Evolutionary conservation across 176 grass and related monocot species (phyloP).

Genomic region (Triticum monococcum): DNA sequence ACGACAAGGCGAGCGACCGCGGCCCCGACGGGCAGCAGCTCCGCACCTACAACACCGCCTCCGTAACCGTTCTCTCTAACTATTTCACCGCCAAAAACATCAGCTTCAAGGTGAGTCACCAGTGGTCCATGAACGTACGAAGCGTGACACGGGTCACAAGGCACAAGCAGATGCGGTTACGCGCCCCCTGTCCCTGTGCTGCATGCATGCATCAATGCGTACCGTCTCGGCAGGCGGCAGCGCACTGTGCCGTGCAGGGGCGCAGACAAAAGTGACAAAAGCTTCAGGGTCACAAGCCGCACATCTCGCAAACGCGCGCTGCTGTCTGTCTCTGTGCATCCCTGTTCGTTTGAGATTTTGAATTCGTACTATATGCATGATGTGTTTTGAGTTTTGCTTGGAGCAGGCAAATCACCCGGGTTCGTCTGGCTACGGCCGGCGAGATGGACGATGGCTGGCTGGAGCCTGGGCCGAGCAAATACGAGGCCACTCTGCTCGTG

Average conservation of each 20-base stretch:
- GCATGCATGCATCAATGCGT: neutral
- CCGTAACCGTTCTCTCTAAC: slow-evolving; percentile 88
- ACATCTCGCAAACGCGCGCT: neutral
- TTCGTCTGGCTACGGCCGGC: slow-evolving; percentile 3
- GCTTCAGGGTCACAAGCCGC: slow-evolving; percentile 31
- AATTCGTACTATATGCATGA: neutral
- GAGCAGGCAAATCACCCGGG: neutral
- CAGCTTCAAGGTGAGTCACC: slow-evolving; percentile 91
- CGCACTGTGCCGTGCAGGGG: neutral
- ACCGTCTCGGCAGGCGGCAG: neutral
- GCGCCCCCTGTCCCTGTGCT: neutral
- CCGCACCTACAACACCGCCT: slow-evolving; percentile 92
- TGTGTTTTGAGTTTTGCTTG: neutral
- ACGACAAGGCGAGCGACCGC: slow-evolving; percentile 81
- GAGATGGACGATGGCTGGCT: neutral
- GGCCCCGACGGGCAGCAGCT: slow-evolving; percentile 86
- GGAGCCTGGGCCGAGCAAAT: neutral
- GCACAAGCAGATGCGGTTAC: neutral
- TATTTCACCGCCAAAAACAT: slow-evolving; percentile 98
- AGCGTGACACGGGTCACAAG: slow-evolving; percentile 26
- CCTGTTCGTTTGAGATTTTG: slow-evolving; percentile 9
- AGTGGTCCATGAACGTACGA: slow-evolving; percentile 10
- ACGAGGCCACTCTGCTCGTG: neutral
- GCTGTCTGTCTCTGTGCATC: neutral
- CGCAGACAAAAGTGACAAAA: slow-evolving; percentile 34